A percentile compares a stretch with the other conserved stretches of the same genome.
phyloP scores from a whole-genome alignment of 2,329 filamentous ascomycete genomes.

The Botryotinia calthae region DNA sequence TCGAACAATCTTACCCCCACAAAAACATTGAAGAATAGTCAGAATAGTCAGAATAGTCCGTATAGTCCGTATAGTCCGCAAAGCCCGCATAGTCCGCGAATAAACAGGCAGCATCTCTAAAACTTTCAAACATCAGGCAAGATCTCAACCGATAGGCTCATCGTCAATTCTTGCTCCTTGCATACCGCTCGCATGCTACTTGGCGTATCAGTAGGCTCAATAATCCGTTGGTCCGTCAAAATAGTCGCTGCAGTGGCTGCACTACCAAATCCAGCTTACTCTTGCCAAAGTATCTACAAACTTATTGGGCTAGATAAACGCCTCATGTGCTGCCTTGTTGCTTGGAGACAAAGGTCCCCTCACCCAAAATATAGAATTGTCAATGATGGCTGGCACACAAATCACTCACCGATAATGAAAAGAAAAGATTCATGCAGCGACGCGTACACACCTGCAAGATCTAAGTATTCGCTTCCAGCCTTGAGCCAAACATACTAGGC shows the following conservation, averaged over 20 bases:
- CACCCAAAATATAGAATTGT: background rate
- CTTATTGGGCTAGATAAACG: background rate
- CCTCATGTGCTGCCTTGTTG: background rate
- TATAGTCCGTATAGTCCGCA: background rate
- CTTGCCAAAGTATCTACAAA: background rate
- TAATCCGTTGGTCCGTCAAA: background rate
- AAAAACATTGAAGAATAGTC: background rate
- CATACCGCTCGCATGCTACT: background rate
- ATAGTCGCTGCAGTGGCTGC: background rate
- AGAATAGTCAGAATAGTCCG: too few relatives aligned
- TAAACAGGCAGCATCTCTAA: background rate
- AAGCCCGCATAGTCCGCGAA: background rate
- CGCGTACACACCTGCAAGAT: background rate
- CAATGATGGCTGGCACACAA: background rate
- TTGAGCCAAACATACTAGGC: background rate
- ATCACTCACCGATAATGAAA: background rate
- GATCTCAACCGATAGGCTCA: background rate
- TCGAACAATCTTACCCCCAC: background rate
- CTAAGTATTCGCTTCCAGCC: background rate
- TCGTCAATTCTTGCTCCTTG: slow-evolving; percentile 2
- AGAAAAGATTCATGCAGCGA: background rate
- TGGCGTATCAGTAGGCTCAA: background rate
- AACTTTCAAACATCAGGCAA: background rate
- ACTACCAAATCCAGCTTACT: slow-evolving; percentile 14
- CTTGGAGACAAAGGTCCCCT: background rate